Percentiles rank a stretch among this genome's conserved stretches.
These are phyloP conservation scores for Penicillium sp. DNA, from an alignment of 2,329 filamentous ascomycete species.

Conservation along the genomic window DNA sequence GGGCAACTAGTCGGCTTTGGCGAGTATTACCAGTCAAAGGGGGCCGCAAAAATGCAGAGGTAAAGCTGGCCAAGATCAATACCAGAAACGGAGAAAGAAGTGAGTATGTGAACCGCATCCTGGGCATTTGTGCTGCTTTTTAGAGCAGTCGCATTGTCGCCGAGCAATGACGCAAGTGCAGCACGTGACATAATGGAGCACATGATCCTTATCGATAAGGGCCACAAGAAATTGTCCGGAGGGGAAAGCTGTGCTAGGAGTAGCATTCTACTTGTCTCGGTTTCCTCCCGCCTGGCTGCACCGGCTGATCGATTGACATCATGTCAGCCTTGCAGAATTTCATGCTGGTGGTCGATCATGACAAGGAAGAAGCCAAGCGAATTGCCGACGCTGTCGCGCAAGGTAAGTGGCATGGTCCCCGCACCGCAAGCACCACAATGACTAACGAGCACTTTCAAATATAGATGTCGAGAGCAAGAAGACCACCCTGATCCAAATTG, in stretches of 20 bases:
- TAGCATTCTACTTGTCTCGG: background rate
- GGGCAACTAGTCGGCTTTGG: slow-evolving; percentile 11
- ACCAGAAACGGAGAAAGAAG: slow-evolving; percentile 10
- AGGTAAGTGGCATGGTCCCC: slow-evolving; percentile 29
- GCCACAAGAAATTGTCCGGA: slow-evolving; percentile 21
- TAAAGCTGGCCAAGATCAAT: slow-evolving; percentile 7
- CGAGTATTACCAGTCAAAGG: slow-evolving; percentile 4
- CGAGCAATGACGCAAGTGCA: slow-evolving; percentile 20
- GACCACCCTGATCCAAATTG: slow-evolving; percentile 55
- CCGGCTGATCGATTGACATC: slow-evolving; percentile 21
- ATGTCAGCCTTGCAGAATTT: slow-evolving; percentile 48
- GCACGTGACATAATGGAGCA: slow-evolving; percentile 18
- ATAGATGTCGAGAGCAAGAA: slow-evolving; percentile 55
- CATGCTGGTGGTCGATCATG: slow-evolving; percentile 44
- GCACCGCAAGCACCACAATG: slow-evolving; percentile 8
- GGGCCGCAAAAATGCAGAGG: slow-evolving; percentile 13
- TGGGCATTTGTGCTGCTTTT: slow-evolving; percentile 7
- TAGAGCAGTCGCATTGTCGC: background rate
- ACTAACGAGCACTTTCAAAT: slow-evolving; percentile 5
- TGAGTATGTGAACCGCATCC: slow-evolving; percentile 13
- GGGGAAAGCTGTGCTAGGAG: slow-evolving; percentile 4
- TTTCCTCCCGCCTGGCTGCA: slow-evolving; percentile 6
- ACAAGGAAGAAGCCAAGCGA: slow-evolving; percentile 42
- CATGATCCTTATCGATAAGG: slow-evolving; percentile 35
- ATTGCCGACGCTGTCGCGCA: slow-evolving; percentile 43